Evolutionary conservation across 2,329 filamentous ascomycete genomes (phyloP), one percentile per base, ranked within the genome.

Genomic region (Trichoderma sp.): DNA sequence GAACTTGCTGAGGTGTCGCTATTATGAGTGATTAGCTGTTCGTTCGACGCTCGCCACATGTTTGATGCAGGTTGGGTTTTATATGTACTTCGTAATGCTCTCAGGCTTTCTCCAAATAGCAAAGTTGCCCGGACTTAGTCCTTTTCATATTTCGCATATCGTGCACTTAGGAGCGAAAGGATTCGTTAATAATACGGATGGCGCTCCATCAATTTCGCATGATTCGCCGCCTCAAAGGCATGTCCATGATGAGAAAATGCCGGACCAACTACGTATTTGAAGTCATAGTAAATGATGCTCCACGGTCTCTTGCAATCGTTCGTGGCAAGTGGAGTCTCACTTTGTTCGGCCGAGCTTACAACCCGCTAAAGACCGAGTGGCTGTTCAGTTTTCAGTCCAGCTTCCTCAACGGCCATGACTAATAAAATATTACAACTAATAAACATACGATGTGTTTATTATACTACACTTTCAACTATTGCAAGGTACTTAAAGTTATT

Each of bases 291-390:
- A 15, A 61, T 36, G 58, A 61, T 23, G 53, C 3, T 23, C 30
- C 58, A 61, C 28, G 34, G 12, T 20, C 32, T n/a, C 20, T 20
- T 23, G 20, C 32, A 61, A 61, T 39, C 32, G 36, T 5, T 20
- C 36, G n/a, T 53, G 20, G 11, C 7, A 43, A 17, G 65, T 58
- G 47, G 64, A 28, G 32, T 3, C 39, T 17, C 6, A 17, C 50
- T 9, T 28, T 6, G 2, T 30, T 68, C 65, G 65, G 65, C 65
- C 65, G 65, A 68, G 50, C 32, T 28, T 68, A 68, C 23, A 23
- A 6, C 65, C 65, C 53, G 65, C 26, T 68, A 58, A 68, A 58
- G 50, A 23, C 65, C 65, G 65, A 66, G 20, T 28, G 50, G 20
- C 47, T 3, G 13, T 28, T 63, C 58, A 36, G 32, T 36, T 61